phyloP scores from a whole-genome alignment of 768 basidiomycete genomes.

The Xerocomus spinulosus region DNA sequence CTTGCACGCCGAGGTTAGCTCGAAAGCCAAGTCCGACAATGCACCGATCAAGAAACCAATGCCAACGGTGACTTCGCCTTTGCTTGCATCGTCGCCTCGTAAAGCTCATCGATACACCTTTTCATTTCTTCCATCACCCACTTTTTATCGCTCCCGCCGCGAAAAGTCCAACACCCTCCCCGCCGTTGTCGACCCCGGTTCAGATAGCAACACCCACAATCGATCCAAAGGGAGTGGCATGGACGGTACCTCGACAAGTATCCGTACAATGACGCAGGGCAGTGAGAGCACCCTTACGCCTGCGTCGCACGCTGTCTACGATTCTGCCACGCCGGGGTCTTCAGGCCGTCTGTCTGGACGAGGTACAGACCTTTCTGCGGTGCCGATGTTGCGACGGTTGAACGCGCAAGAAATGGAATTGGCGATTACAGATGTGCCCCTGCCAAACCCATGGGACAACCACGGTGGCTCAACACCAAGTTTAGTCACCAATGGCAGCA shows the following conservation, averaged over 20 bases:
- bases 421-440: background rate
- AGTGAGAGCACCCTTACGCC: conserved; percentile 19
- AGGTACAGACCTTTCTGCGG: background rate
- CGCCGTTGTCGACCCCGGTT: background rate
- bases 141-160: conserved; percentile 19
- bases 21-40: background rate
- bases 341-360: conserved; percentile 4
- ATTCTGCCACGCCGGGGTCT: conserved; percentile 8
- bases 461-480: conserved; percentile 19
- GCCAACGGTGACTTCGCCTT: background rate
- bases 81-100: conserved; percentile 2
- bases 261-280: conserved; percentile 16
- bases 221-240: conserved; percentile 5
- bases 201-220: background rate
- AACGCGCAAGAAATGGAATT: conserved; percentile 10
- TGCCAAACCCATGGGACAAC: background rate
- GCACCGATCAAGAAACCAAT: background rate
- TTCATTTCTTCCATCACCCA: conserved; percentile 19
- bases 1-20: background rate
- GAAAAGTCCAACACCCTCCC: conserved; percentile 9
- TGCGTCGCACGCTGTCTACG: background rate
- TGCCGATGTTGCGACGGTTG: conserved; percentile 20
- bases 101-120: conserved; percentile 22
- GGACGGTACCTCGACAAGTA: conserved; percentile 20
- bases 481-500: conserved; percentile 18